These are phyloP conservation scores for Solanum chmielewskii DNA, from an alignment of 257 asterid species.

Conservation along the genomic window DNA sequence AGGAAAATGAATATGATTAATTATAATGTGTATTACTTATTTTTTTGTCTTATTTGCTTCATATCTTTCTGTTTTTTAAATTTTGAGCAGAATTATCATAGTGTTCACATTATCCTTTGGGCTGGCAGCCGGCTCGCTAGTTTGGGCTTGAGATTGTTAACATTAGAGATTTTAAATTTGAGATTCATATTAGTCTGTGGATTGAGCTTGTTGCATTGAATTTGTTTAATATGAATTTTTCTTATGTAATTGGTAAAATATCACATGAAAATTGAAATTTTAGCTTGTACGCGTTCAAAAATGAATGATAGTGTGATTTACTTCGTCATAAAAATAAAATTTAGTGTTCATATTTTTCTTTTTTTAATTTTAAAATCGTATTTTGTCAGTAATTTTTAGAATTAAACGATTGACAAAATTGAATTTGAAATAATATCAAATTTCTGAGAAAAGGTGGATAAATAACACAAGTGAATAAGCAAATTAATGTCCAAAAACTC, in stretches of 20 bases:
- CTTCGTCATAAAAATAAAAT: too few relatives aligned
- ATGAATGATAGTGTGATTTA: fast-evolving
- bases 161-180: fast-evolving
- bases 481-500: neutral
- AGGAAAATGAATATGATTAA: neutral
- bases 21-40: too few relatives aligned
- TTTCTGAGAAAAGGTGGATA: neutral
- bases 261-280: fast-evolving
- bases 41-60: too few relatives aligned
- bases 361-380: neutral
- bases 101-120: too few relatives aligned
- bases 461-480: neutral
- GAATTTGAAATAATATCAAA: neutral
- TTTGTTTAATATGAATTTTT: too few relatives aligned
- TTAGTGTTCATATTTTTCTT: neutral
- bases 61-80: too few relatives aligned
- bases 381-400: neutral
- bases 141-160: too few relatives aligned
- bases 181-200: fast-evolving
- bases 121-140: too few relatives aligned
- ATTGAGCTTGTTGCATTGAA: fast-evolving
- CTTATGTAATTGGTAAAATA: too few relatives aligned
- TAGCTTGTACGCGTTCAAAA: fast-evolving
- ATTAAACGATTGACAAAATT: neutral
- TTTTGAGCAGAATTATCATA: neutral